phyloP scores from a whole-genome alignment of 2,329 filamentous ascomycete species.

The Aspergillus caelatus region DNA sequence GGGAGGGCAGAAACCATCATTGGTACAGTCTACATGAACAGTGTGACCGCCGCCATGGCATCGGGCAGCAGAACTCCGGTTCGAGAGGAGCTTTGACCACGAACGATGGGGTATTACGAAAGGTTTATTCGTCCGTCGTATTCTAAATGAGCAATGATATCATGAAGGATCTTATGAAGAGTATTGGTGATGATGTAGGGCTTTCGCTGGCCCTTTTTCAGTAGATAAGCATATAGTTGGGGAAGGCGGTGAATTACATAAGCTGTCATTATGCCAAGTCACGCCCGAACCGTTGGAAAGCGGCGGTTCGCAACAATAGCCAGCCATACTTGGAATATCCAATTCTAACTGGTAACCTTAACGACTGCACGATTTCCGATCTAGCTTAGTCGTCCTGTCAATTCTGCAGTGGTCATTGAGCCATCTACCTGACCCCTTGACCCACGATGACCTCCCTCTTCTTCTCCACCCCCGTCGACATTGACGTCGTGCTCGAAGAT shows the following conservation, averaged over 20 bases:
- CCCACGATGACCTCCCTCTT: constrained; percentile 90
- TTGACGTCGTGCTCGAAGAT: constrained; percentile 96
- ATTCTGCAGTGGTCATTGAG: constrained; percentile 4
- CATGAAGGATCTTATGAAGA: too few relatives aligned
- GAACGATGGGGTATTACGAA: neutral
- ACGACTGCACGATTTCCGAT: constrained; percentile 13
- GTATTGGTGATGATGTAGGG: neutral
- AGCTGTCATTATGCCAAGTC: neutral
- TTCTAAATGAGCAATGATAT: too few relatives aligned
- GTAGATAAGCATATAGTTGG: neutral
- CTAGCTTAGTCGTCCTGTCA: constrained; percentile 15
- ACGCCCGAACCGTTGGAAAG: neutral
- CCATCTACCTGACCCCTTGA: constrained; percentile 2
- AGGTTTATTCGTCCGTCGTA: too few relatives aligned
- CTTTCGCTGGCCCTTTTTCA: neutral
- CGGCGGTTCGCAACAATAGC: neutral
- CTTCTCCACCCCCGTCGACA: constrained; percentile 97
- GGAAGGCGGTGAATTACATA: constrained; percentile 3
- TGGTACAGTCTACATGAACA: neutral
- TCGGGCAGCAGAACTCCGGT: neutral
- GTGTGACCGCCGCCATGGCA: neutral
- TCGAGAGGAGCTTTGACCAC: neutral
- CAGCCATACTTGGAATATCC: neutral
- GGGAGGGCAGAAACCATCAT: neutral
- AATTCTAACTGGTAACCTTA: neutral